Percentiles rank a stretch among this genome's conserved stretches.
Evolutionary conservation across 345 rosid species (phyloP).

Genomic region (Salix purpurea): DNA sequence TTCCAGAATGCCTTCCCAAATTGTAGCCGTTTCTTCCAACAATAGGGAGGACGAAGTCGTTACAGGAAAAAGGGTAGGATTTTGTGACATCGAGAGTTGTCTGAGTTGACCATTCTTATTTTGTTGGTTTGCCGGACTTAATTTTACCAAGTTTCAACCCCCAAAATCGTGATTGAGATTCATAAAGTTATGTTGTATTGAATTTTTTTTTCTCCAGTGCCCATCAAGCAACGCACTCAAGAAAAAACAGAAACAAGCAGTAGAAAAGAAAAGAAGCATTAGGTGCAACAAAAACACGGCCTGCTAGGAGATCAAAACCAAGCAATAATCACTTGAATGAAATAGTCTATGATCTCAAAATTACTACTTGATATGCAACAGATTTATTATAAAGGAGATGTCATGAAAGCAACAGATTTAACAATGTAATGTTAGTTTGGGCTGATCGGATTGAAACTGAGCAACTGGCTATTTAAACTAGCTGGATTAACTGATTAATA

Average conservation of each 20-base stretch:
- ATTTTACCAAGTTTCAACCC: background rate
- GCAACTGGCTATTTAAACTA: too few species aligned
- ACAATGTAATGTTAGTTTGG: too few species aligned
- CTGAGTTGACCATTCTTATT: background rate
- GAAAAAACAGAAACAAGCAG: too few species aligned
- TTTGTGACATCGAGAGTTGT: background rate
- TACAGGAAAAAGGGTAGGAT: background rate
- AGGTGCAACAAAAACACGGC: too few species aligned
- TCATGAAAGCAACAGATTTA: too few species aligned
- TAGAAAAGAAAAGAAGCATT: too few species aligned
- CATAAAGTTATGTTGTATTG: background rate
- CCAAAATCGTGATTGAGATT: background rate
- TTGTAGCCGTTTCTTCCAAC: conserved; percentile 29
- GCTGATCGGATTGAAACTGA: too few species aligned
- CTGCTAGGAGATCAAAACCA: too few species aligned
- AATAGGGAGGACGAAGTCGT: background rate
- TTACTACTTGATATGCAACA: too few species aligned
- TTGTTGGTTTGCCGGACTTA: background rate
- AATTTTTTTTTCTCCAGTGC: background rate
- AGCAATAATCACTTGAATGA: too few species aligned
- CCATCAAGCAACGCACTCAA: background rate
- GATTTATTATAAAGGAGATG: too few species aligned
- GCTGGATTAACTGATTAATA: background rate
- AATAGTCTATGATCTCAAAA: too few species aligned
- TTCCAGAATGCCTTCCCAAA: conserved; percentile 50